Percentiles rank a stretch among this genome's conserved stretches.
phyloP scores from a whole-genome alignment of 768 basidiomycete species.

The Suillus subaureus region DNA sequence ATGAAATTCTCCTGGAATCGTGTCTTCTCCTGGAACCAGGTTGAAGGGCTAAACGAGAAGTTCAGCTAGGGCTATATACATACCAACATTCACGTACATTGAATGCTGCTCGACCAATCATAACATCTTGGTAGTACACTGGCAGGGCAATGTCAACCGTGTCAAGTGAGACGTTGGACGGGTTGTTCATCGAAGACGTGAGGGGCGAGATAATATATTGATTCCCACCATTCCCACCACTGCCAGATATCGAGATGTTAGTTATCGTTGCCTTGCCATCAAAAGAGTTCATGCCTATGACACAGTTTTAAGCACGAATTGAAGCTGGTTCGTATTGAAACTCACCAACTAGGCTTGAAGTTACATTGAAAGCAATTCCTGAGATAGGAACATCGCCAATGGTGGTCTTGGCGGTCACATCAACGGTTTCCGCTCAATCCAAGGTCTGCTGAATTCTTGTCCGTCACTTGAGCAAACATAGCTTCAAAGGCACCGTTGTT shows the following conservation, averaged over 20 bases:
- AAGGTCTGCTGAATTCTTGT: constrained; percentile 45
- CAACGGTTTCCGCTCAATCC: constrained; percentile 56
- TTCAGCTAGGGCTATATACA: not conserved
- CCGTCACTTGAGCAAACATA: constrained; percentile 63
- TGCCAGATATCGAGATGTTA: constrained; percentile 63
- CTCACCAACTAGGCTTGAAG: constrained; percentile 55
- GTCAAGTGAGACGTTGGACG: constrained; percentile 65
- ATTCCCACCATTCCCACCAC: constrained; percentile 62
- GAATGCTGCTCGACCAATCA: constrained; percentile 62
- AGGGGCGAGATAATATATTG: constrained; percentile 61
- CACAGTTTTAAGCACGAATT: not conserved
- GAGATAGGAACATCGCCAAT: constrained; percentile 70
- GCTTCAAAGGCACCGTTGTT: constrained; percentile 54
- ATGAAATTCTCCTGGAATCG: constrained; percentile 59
- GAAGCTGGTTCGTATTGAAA: not conserved
- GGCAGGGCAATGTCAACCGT: constrained; percentile 61
- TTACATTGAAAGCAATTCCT: constrained; percentile 63
- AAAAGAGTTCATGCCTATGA: constrained; percentile 60
- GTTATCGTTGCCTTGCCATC: constrained; percentile 51
- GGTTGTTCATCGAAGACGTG: constrained; percentile 62
- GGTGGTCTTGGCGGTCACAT: constrained; percentile 60
- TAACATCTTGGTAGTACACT: constrained; percentile 55
- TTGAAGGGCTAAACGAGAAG: constrained; percentile 47
- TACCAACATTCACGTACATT: constrained; percentile 40
- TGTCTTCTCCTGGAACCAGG: constrained; percentile 60